Evolutionary conservation across 192 early-diverging fungal species (phyloP), one percentile per base, ranked within the genome.

Genomic region (Backusella parvicylindrica): DNA sequence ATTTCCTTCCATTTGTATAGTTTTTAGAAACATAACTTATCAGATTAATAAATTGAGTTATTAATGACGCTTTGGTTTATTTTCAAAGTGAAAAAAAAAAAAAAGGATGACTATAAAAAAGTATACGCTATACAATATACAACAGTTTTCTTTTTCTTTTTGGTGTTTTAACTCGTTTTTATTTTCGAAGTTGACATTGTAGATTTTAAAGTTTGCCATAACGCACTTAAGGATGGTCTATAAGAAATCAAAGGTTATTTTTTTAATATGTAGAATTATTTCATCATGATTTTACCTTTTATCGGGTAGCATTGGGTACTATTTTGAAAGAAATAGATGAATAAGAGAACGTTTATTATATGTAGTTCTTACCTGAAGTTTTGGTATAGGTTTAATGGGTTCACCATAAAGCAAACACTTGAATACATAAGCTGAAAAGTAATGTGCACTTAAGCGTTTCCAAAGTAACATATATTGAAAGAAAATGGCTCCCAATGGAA

Each of bases 391-490:
- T 36, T 88, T 87, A 33, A 98, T 94, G 13, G 91, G 89, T 33
- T 92, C 87, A 1, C 96, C 96, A 11, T 87, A 89, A 7, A 97
- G 81, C 32, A 98, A 82, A 64, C 93, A 94, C 18, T 82, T 82
- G 56, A 96, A 82, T 15, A 93, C 88, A 28, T 91, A 86, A 31
- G 88, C 77, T n/a, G 92, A 91, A 77, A 98, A 84, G 68, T 97
- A 97, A 72, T 92, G 91, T 0, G 89, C 88, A 37, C 89, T 88
- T n/a, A 98, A 82, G 63, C 93, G 86, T 36, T 85, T 84, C 89
- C 88, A 94, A 8, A 99, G 84, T 63, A 95, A 91, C 66, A 90
- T 84, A 74, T 97, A 99, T 81, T 99, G 95, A 80, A 97, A 97
- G 74, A 99, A 96, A 26, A 98, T 91, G 13, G 91, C 87, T 0